Evolutionary conservation across 2,329 filamentous ascomycete genomes (phyloP), one percentile per base, ranked within the genome.

Genomic region (Hymenoscyphus albidus): DNA sequence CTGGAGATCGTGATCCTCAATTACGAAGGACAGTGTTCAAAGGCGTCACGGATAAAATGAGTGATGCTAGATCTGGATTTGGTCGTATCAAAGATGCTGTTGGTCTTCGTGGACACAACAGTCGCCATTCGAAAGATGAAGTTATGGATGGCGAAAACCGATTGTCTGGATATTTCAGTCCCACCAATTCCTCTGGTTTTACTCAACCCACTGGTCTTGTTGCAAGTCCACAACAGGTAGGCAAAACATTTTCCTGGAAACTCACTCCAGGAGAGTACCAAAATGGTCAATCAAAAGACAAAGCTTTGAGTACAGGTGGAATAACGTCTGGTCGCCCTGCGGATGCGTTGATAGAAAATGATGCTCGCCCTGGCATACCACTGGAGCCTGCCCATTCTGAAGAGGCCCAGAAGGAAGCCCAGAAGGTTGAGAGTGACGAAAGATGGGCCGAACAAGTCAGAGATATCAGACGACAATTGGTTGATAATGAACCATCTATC

Each of bases 31-130:
- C 85, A 0, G 84, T 92, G 16, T 90, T 93, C 76, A 95, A 91
- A 75, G 90, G 88, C 66, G 91, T 95, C 16, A 89, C 89, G 2
- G 91, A 86, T 5, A 89, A 90, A 69, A 89, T 91, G 74, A 90
- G 85, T 67, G 92, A 96, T 76, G 91, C 92, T 57, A 88, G 90
- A 58, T 92, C 89, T 63, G 92, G 93, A 0, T 83, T 97, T 63
- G 91, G 90, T 1, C 88, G 91, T 42, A 93, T 97, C 75, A 93
- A 93, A 73, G 92, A 94, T 74, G 92, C 88, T 2, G 90, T 97
- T 42, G 91, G 91, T 1, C 65, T 72, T 44, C 72, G 74, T 54
- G 82, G 83, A 1, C 85, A 88, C 65, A 71, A 74, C 58, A 81
- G 76, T 68, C 82, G 83, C 14, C 80, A 81, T n/a, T 87, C 85